phyloP scores from a whole-genome alignment of 2,329 filamentous ascomycete species.

The Drechmeria coniospora region DNA sequence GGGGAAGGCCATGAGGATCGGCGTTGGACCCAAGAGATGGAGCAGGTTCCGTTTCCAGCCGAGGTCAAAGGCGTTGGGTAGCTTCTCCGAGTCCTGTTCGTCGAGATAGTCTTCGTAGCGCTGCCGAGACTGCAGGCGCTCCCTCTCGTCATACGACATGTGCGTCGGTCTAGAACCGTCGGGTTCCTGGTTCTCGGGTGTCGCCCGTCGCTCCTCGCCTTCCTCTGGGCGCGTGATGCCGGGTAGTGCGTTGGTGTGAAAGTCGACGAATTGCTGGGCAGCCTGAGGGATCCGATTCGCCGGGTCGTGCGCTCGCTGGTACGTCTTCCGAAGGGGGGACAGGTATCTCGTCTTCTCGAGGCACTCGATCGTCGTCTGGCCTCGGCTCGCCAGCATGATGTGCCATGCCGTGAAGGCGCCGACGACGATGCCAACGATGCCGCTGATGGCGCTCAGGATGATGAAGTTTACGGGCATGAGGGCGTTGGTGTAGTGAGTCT shows the following conservation, averaged over 20 bases:
- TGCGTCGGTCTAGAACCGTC: conserved; percentile 25
- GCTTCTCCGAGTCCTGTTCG: conserved; percentile 71
- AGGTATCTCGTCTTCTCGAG: conserved; percentile 92
- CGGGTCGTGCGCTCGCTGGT: conserved; percentile 43
- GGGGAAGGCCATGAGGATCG: conserved; percentile 63
- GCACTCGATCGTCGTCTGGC: conserved; percentile 90
- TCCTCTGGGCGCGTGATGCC: conserved; percentile 71
- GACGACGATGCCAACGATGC: conserved; percentile 82
- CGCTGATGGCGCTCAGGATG: conserved; percentile 69
- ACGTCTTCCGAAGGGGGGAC: conserved; percentile 58
- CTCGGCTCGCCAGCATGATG: conserved; percentile 60
- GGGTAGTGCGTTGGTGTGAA: conserved; percentile 67
- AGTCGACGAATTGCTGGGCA: conserved; percentile 60
- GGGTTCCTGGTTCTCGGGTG: no score
- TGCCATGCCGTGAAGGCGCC: conserved; percentile 88
- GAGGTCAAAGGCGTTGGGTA: conserved; percentile 88
- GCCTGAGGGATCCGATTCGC: conserved; percentile 35
- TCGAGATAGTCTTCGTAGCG: conserved; percentile 65
- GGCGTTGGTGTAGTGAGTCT: conserved; percentile 55
- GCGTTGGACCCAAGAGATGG: conserved; percentile 66
- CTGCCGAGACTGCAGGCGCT: conserved; percentile 36
- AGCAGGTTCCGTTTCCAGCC: conserved; percentile 65
- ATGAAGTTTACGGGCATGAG: conserved; percentile 84
- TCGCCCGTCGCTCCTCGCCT: conserved; percentile 47
- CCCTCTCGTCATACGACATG: conserved; percentile 37